Base-by-base conservation (phyloP, 306 rosid species). In the Cucurbita ficifolia region DNA sequence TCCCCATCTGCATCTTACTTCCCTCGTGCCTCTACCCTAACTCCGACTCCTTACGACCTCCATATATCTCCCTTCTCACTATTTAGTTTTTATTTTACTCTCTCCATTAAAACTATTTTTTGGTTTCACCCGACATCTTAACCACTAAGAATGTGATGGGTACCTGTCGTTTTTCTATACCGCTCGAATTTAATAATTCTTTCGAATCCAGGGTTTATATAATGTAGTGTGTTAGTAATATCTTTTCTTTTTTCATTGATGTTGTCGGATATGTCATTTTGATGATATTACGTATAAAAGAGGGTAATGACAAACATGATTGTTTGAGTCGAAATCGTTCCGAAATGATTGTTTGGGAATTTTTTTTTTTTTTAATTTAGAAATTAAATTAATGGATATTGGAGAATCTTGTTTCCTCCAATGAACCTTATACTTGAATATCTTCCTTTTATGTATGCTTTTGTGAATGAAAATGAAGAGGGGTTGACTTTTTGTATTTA, bases 11-110 rank as follows among this genome's bases (percentile, higher is more conserved):
- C 98, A 93, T 82, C 96, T 90, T 90, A 90, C 96, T 89, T 89
- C 90, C 72, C 96, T 86, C 94, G 97, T 90, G 97, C 89, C 86
- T 79, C 74, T 86, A 77, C 89, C 88, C 78, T 83, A 86, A 83
- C 85, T 82, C 79, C 86, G 33, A 88, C 85, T 77, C 81, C 76
- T 86, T 83, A 83, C 92, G 80, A 84, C 82, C 11, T 19, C 7
- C n/a, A n/a, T n/a, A n/a, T n/a, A n/a, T n/a, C n/a, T n/a, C n/a
- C n/a, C n/a, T n/a, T n/a, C n/a, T n/a, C n/a, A n/a, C n/a, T n/a
- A n/a, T n/a, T n/a, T n/a, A n/a, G n/a, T n/a, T n/a, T n/a, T n/a
- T n/a, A n/a, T n/a, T n/a, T n/a, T n/a, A n/a, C n/a, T n/a, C n/a
- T n/a, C n/a, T n/a, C n/a, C n/a, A 24, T 24, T 24, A 24, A 24